Conservation (phyloP, 2,329 filamentous ascomycete species). For the Capronia coronata region DNA sequence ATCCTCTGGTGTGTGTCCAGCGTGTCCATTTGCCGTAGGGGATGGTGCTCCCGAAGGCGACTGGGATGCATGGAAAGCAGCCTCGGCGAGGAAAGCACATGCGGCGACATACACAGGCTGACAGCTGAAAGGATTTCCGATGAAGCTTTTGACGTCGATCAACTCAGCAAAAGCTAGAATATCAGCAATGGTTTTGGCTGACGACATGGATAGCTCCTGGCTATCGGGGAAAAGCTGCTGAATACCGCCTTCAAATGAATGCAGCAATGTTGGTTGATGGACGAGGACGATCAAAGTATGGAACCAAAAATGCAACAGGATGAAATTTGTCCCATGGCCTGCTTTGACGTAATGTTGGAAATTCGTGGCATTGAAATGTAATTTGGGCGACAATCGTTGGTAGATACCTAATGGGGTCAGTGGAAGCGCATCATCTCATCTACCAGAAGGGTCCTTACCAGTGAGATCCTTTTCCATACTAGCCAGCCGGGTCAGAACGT, state of each 20-base stretch:
- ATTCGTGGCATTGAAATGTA: conserved; percentile 79
- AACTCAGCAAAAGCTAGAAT: conserved; percentile 80
- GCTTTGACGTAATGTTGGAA: conserved; percentile 77
- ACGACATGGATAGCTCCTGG: conserved; percentile 75
- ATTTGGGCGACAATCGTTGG: conserved; percentile 64
- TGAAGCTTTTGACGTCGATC: conserved; percentile 76
- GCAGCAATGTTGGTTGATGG: conserved; percentile 61
- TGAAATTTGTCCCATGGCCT: conserved; percentile 79
- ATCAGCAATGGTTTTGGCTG: conserved; percentile 84
- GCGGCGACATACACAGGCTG: conserved; percentile 90
- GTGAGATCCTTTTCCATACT: conserved; percentile 79
- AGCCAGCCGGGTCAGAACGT: conserved; percentile 64
- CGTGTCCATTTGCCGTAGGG: conserved; percentile 36
- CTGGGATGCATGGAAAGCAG: conserved; percentile 61
- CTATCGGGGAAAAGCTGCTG: conserved; percentile 73
- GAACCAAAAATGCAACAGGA: conserved; percentile 64
- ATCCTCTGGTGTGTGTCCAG: background rate
- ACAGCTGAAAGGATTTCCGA: conserved; percentile 81
- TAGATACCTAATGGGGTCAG: conserved; percentile 48
- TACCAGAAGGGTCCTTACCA: conserved; percentile 42
- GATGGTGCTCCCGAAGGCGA: conserved; percentile 56
- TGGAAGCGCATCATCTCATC: background rate
- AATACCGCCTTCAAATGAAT: conserved; percentile 64
- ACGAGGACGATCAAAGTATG: conserved; percentile 28
- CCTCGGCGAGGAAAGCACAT: conserved; percentile 81